Conservation (phyloP, 1,284 basidiomycete species). For the Cystobasidium sp. region DNA sequence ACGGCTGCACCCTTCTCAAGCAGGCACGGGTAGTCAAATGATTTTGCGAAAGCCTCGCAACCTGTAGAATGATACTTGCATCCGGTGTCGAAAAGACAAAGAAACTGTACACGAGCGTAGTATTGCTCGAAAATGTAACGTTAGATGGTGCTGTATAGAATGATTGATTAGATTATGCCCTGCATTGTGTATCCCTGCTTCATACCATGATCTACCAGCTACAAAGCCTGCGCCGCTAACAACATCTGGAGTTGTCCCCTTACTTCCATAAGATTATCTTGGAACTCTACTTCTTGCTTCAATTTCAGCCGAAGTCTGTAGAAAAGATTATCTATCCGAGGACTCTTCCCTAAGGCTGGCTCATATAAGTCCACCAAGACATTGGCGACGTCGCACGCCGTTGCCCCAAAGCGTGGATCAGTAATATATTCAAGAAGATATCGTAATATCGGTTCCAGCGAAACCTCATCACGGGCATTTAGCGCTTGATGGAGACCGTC, state of each 20-base stretch:
- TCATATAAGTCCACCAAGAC: constrained; percentile 91
- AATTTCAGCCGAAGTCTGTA: constrained; percentile 82
- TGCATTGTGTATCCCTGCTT: neutral
- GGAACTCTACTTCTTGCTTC: constrained; percentile 83
- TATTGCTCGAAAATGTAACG: too few species aligned
- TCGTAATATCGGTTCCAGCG: constrained; percentile 85
- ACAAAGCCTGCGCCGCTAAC: constrained; percentile 31
- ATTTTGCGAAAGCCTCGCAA: neutral
- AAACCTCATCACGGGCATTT: constrained; percentile 87
- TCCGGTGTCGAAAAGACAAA: too few species aligned
- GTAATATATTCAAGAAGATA: constrained; percentile 83
- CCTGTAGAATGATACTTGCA: too few species aligned
- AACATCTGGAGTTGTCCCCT: constrained; percentile 94
- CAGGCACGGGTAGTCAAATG: neutral
- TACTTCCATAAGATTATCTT: constrained; percentile 80
- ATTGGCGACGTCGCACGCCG: constrained; percentile 80
- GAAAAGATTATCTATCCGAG: constrained; percentile 86
- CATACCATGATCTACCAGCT: neutral
- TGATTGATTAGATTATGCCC: neutral
- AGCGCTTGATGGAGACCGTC: constrained; percentile 87
- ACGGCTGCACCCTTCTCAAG: neutral
- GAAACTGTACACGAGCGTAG: too few species aligned
- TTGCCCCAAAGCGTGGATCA: constrained; percentile 87
- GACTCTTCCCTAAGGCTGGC: constrained; percentile 87
- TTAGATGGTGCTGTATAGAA: neutral